Evolutionary conservation across 768 basidiomycete genomes (phyloP).

Genomic region (Lactarius quietus): DNA sequence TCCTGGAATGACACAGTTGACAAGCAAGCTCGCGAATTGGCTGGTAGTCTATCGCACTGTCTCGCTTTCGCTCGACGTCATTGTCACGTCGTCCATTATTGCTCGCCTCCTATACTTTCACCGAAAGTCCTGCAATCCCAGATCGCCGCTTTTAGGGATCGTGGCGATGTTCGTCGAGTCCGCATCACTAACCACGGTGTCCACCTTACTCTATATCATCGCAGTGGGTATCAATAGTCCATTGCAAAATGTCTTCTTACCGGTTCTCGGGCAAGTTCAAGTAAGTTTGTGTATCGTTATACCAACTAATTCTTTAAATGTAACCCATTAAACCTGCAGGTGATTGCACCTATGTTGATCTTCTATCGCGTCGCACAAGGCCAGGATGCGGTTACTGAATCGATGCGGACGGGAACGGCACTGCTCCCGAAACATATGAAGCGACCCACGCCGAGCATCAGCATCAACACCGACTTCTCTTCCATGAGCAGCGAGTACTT

Average conservation of each 20-base stretch:
- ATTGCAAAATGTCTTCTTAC: conserved; percentile 22
- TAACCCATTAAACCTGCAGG: not conserved
- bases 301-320: not conserved
- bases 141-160: conserved; percentile 5
- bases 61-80: conserved; percentile 22
- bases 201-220: conserved; percentile 22
- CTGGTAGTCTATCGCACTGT: conserved; percentile 25
- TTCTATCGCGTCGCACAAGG: conserved; percentile 22
- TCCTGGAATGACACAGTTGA: conserved; percentile 15
- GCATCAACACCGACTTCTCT: not conserved
- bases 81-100: conserved; percentile 21
- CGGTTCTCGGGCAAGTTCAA: conserved; percentile 25
- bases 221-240: conserved; percentile 23
- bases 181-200: conserved; percentile 20
- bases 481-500: not conserved
- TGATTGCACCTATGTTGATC: conserved; percentile 24
- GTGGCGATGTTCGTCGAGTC: conserved; percentile 21
- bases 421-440: not conserved
- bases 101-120: conserved; percentile 12
- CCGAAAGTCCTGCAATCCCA: not conserved
- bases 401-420: not conserved
- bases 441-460: not conserved
- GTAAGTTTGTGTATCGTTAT: conserved; percentile 1
- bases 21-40: conserved; percentile 18
- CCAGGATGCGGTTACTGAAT: conserved; percentile 5